Percentiles rank a stretch among this genome's conserved stretches.
phyloP scores from a whole-genome alignment of 2,329 filamentous ascomycete genomes.

The Teratosphaeria gauchensis region DNA sequence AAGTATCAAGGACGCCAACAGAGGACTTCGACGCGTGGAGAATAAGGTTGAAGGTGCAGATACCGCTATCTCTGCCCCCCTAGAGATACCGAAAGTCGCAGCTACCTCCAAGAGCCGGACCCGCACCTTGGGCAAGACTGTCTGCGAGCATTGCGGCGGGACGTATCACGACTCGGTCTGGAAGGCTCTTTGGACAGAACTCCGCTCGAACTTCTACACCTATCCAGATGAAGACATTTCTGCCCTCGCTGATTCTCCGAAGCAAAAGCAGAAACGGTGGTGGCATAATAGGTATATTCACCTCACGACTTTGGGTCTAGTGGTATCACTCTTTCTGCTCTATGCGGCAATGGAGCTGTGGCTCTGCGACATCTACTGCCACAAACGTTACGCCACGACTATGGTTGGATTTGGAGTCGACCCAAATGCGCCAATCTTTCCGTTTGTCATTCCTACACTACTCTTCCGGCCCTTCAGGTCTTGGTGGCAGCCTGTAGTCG shows the following conservation, averaged over 20 bases:
- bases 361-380: constrained; percentile 35
- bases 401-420: constrained; percentile 44
- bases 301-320: constrained; percentile 32
- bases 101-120: not conserved
- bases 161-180: constrained; percentile 16
- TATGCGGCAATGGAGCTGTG: constrained; percentile 36
- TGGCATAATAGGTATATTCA: constrained; percentile 14
- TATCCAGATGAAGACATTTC: constrained; percentile 6
- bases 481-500: constrained; percentile 26
- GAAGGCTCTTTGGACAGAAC: constrained; percentile 21
- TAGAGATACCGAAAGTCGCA: not conserved
- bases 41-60: constrained; percentile 27
- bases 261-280: not conserved
- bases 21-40: constrained; percentile 34
- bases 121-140: constrained; percentile 1
- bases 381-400: constrained; percentile 37
- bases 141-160: constrained; percentile 18
- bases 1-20: constrained; percentile 35
- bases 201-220: constrained; percentile 20
- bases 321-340: constrained; percentile 30
- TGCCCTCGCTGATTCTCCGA: not conserved
- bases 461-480: constrained; percentile 33
- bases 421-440: constrained; percentile 43
- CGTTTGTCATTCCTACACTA: constrained; percentile 48
- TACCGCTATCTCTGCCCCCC: not conserved